Conservation (phyloP, 2,329 filamentous ascomycete genomes). For the Celoporthe dispersa region DNA sequence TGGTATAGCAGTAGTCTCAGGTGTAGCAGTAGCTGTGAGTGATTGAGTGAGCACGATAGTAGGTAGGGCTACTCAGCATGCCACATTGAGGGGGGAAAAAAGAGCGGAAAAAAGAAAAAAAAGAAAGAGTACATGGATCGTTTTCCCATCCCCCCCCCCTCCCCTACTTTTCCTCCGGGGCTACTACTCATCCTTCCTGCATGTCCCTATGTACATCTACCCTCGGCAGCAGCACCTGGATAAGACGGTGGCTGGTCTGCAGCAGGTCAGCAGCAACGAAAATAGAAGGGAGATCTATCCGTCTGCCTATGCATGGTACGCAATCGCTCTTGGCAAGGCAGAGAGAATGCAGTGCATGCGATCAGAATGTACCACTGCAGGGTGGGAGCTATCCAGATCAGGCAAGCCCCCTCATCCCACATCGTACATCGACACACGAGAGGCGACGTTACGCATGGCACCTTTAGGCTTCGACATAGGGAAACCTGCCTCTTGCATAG, state of each 20-base stretch:
- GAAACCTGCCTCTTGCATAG: slow-evolving; percentile 13
- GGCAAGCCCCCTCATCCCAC: slow-evolving; percentile 19
- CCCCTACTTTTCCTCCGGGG: neutral
- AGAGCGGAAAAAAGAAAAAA: neutral
- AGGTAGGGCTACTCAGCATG: neutral
- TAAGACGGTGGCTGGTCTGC: neutral
- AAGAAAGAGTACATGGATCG: neutral
- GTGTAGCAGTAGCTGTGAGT: too few species aligned
- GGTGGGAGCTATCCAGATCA: slow-evolving; percentile 24
- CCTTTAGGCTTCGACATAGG: slow-evolving; percentile 21
- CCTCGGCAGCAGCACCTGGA: neutral
- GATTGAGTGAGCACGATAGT: neutral
- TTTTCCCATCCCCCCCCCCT: neutral
- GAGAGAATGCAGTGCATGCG: neutral
- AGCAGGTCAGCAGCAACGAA: neutral
- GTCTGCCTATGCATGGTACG: slow-evolving; percentile 14
- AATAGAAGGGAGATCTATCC: neutral
- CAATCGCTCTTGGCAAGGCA: slow-evolving; percentile 13
- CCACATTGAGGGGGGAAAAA: too few species aligned
- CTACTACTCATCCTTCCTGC: neutral
- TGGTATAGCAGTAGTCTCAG: neutral
- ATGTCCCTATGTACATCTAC: neutral
- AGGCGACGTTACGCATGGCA: neutral
- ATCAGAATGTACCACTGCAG: neutral
- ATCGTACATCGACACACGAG: neutral